Percentiles rank a stretch among this genome's conserved stretches.
phyloP scores from a whole-genome alignment of 2,329 filamentous ascomycete species.

The Ustilaginoidea virens region DNA sequence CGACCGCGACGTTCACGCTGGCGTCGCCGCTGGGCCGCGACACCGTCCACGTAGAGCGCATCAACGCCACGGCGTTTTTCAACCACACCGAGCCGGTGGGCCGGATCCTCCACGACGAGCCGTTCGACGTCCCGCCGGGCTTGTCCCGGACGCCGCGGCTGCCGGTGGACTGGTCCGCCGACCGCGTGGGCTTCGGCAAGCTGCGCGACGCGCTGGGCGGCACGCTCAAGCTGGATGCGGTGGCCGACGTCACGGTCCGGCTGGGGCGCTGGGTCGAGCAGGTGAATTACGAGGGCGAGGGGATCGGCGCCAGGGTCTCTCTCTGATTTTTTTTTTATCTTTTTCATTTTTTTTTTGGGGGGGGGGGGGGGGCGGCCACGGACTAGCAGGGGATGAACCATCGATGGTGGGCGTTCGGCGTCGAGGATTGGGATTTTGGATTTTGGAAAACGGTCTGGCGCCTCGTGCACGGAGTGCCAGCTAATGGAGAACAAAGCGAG shows the following conservation, averaged over 20 bases:
- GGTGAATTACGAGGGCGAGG: constrained; percentile 54
- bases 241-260: constrained; percentile 58
- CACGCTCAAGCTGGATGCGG: constrained; percentile 60
- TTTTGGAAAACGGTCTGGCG: too few relatives aligned
- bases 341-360: too few relatives aligned
- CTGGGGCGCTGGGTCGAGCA: constrained; percentile 61
- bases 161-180: constrained; percentile 67
- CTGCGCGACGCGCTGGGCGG: constrained; percentile 70
- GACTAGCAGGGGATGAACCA: too few relatives aligned
- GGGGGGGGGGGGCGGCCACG: too few relatives aligned
- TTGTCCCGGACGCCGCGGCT: constrained; percentile 56
- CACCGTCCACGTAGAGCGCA: constrained; percentile 58
- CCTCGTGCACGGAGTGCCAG: too few relatives aligned
- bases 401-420: too few relatives aligned
- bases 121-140: constrained; percentile 67
- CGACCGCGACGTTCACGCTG: constrained; percentile 71
- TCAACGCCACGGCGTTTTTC: constrained; percentile 78
- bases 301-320: constrained; percentile 48
- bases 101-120: constrained; percentile 55
- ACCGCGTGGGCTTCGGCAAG: constrained; percentile 68
- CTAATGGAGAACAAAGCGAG: too few relatives aligned
- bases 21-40: constrained; percentile 62
- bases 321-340: constrained; percentile 13
- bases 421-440: too few relatives aligned
- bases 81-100: constrained; percentile 67